Evolutionary conservation across 192 early-diverging fungal species (phyloP).

Genomic region (Linnemannia hyalina): DNA sequence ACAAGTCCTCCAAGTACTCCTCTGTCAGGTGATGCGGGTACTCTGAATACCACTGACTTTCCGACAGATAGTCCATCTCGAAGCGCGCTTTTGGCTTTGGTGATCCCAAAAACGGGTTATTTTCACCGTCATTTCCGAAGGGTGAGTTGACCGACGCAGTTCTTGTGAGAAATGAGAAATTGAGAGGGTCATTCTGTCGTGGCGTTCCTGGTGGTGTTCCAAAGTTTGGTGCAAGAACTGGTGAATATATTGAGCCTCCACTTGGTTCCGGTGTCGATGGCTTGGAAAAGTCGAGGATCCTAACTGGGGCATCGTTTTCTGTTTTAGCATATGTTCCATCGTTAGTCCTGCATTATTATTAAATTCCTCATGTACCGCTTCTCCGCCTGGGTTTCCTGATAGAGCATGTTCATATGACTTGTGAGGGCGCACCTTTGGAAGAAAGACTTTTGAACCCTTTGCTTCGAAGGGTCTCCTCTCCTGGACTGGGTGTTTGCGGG

Average conservation of each 20-base stretch:
- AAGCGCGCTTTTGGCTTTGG: slow-evolving; percentile 35
- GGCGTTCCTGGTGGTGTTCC: slow-evolving; percentile 44
- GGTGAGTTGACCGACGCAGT: slow-evolving; percentile 1
- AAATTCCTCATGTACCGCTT: background rate
- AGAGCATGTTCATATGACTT: too few species aligned
- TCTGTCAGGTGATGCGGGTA: slow-evolving; percentile 48
- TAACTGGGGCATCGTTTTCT: background rate
- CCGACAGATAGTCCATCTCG: slow-evolving; percentile 44
- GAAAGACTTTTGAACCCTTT: slow-evolving; percentile 33
- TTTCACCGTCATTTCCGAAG: slow-evolving; percentile 18
- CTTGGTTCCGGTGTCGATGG: slow-evolving; percentile 9
- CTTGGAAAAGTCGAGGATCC: slow-evolving; percentile 21
- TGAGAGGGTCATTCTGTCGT: background rate
- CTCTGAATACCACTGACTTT: slow-evolving; percentile 56
- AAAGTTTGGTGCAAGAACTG: slow-evolving; percentile 37
- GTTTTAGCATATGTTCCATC: background rate
- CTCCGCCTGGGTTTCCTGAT: background rate
- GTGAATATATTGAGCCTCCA: slow-evolving; percentile 12
- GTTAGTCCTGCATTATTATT: background rate
- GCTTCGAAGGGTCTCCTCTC: slow-evolving; percentile 19
- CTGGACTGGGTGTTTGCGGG: slow-evolving; percentile 44
- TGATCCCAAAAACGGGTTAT: slow-evolving; percentile 45
- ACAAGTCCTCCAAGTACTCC: slow-evolving; percentile 47
- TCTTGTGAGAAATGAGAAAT: background rate
- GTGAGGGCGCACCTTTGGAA: slow-evolving; percentile 2